Percentiles rank a stretch among this genome's conserved stretches.
phyloP scores from a whole-genome alignment of 768 basidiomycete species.

The Clathrus columnatus region DNA sequence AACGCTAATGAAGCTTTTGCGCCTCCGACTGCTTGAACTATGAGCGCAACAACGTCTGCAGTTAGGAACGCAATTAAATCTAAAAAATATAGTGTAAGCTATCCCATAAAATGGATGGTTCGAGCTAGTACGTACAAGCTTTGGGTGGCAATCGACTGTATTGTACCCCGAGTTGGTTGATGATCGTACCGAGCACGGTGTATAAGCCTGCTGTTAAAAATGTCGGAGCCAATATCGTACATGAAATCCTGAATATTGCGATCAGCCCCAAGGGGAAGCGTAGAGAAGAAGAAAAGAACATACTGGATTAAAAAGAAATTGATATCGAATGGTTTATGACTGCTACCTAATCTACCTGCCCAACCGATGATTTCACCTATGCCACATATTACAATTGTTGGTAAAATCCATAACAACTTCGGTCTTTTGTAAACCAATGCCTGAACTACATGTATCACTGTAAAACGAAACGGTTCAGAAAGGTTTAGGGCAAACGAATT shows the following conservation, averaged over 20 bases:
- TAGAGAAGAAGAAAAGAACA: conserved; percentile 11
- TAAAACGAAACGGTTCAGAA: background rate
- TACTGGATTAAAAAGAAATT: conserved; percentile 38
- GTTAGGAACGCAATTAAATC: background rate
- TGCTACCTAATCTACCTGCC: conserved; percentile 47
- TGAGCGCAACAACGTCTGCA: conserved; percentile 27
- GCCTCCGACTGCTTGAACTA: conserved; percentile 34
- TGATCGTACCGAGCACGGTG: conserved; percentile 15
- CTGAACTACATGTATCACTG: conserved; percentile 41
- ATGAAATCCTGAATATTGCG: conserved; percentile 19
- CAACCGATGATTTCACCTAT: conserved; percentile 47
- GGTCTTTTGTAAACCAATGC: conserved; percentile 24
- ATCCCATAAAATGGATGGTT: background rate
- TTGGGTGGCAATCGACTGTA: conserved; percentile 16
- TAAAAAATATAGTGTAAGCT: background rate
- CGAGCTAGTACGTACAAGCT: background rate
- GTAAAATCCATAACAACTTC: conserved; percentile 45
- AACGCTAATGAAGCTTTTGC: conserved; percentile 19
- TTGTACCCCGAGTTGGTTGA: conserved; percentile 13
- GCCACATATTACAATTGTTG: conserved; percentile 41
- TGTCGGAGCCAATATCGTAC: conserved; percentile 23
- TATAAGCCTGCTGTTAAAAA: conserved; percentile 15
- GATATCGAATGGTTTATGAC: conserved; percentile 15
- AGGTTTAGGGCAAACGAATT: background rate
- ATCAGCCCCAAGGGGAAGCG: background rate